Base-by-base conservation (phyloP, 768 basidiomycete species). In the Amanita polypyramis region DNA sequence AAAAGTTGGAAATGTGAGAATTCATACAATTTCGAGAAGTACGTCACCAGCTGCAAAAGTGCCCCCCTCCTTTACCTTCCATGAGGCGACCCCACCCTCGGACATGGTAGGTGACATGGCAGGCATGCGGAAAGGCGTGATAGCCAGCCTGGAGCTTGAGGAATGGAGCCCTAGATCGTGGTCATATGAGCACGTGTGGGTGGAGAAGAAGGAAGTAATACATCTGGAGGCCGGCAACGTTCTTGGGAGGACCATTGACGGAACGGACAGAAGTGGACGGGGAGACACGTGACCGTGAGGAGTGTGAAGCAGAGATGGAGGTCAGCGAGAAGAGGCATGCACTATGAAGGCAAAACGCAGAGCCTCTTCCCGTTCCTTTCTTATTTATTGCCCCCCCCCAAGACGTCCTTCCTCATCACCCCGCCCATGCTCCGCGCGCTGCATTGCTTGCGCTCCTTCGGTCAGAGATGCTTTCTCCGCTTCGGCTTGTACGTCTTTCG, bases 91-190 rank as follows among this genome's bases (percentile, higher is more conserved):
- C 2, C 85, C 91, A 37, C 94, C 93, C 65, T 96, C 93, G 0
- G 88, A 92, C 87, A 97, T 93, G 10, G 91, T 95, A 11, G 92
- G 93, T 2, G 87, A 93, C 92, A 97, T 95, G 50, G 94, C 94
- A 4, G 94, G 94, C 91, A 97, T 95, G 56, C 77, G 69, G 50
- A 95, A 77, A 52, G 80, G 75, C 41, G 86, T 81, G 43, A 89
- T 73, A 27, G 83, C 89, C 54, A 64, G 64, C 37, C 57, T 48
- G 9, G 6, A 11, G 32, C 29, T 12, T 12, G 47, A 30, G 8
- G 47, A 48, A 34, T 48, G 47, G 15, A 48, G 38, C 29, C 23
- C 47, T 48, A 34, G 9, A 32, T 14, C 7, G 32, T 5, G 5
- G 21, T 14, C n/a, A n/a, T 7, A 33, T 45, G 20, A 45, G 34